phyloP scores from a whole-genome alignment of 352 stramenopile genomes.

The Phytophthora sp. region DNA sequence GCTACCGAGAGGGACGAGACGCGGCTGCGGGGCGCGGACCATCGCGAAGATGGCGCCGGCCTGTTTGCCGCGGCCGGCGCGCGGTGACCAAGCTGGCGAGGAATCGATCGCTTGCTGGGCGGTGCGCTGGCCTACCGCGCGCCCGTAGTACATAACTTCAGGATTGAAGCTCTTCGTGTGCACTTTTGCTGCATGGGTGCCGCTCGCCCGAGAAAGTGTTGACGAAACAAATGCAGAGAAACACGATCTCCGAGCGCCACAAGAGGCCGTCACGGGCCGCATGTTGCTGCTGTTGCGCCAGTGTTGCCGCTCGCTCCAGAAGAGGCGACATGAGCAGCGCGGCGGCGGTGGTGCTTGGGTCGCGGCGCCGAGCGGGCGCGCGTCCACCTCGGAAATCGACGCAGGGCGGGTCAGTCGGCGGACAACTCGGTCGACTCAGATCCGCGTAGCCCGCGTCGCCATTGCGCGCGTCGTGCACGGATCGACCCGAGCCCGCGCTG shows the following conservation, averaged over 20 bases:
- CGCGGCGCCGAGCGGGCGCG: neutral
- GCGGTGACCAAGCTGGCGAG: too few relatives aligned
- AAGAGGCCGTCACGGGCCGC: neutral
- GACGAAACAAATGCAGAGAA: neutral
- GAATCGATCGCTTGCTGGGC: neutral
- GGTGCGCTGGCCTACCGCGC: neutral
- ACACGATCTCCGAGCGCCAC: neutral
- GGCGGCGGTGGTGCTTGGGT: neutral
- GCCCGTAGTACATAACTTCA: neutral
- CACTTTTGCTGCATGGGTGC: neutral
- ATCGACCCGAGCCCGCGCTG: too few relatives aligned
- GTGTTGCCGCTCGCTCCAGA: too few relatives aligned
- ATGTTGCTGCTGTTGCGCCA: too few relatives aligned
- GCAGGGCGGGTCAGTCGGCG: neutral
- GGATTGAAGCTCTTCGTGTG: neutral
- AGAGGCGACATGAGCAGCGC: neutral
- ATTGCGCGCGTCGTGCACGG: too few relatives aligned
- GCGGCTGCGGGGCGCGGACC: neutral
- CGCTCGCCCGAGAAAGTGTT: too few relatives aligned
- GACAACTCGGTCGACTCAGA: neutral
- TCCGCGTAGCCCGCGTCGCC: too few relatives aligned
- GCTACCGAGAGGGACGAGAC: neutral
- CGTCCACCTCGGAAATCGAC: neutral
- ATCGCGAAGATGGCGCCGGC: neutral
- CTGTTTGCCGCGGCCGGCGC: too few relatives aligned